Percentiles rank a stretch among this genome's conserved stretches.
Conservation (phyloP, 2,329 filamentous ascomycete genomes). For the Aspergillus sp. region DNA sequence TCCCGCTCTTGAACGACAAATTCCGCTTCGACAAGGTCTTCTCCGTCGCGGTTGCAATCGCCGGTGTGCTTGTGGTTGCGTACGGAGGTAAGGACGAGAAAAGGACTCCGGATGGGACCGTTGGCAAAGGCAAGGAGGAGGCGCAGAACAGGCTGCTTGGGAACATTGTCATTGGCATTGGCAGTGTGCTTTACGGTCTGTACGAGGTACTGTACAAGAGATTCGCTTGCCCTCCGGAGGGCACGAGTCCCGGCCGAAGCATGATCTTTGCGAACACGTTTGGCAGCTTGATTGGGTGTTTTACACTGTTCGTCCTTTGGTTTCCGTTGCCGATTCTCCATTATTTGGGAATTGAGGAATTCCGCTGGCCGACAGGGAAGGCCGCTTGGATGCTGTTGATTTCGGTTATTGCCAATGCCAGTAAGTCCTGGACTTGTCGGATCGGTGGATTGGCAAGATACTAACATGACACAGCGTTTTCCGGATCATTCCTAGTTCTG, state of each 20-base stretch:
- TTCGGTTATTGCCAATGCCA: conserved; percentile 77
- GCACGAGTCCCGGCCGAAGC: conserved; percentile 71
- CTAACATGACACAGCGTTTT: conserved; percentile 51
- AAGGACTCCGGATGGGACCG: conserved; percentile 16
- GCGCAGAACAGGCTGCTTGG: conserved; percentile 64
- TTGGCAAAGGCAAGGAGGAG: conserved; percentile 39
- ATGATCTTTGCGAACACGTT: conserved; percentile 95
- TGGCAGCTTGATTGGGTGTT: conserved; percentile 73
- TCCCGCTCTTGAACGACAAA: conserved; percentile 78
- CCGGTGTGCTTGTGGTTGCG: conserved; percentile 86
- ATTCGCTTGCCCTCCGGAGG: conserved; percentile 84
- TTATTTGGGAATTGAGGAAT: conserved; percentile 65
- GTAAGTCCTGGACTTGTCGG: conserved; percentile 32
- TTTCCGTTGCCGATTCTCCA: conserved; percentile 82
- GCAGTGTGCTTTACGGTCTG: conserved; percentile 86
- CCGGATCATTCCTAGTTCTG: conserved; percentile 82
- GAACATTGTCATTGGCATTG: conserved; percentile 84
- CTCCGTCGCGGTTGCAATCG: conserved; percentile 76
- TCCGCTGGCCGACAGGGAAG: conserved; percentile 68
- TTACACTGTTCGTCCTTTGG: conserved; percentile 84
- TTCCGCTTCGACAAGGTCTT: conserved; percentile 75
- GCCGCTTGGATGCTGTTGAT: conserved; percentile 72
- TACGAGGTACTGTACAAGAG: conserved; percentile 97
- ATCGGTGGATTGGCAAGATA: not conserved
- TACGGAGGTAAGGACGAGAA: conserved; percentile 68